Percentiles rank a stretch among this genome's conserved stretches.
These are phyloP conservation scores for Zea mays DNA, from an alignment of 176 grass and related monocot genomes.

Conservation along the genomic window Zm-B73-REFERENCE-NAM-5.0 NC_050102.1:173902001-173902500, in stretches of 20 bases:
- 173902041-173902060: constrained; percentile 13
- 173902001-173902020: constrained; percentile 33
- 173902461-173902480: neutral
- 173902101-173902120: too few species aligned
- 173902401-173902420: neutral
- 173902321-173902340: neutral
- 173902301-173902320: neutral
- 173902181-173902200: neutral
- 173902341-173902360: neutral
- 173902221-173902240: constrained; percentile 18
- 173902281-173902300: neutral
- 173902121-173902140: neutral
- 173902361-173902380: neutral
- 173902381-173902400: constrained; percentile 40
- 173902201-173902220: neutral
- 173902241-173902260: constrained; percentile 14
- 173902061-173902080: neutral
- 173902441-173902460: too few species aligned
- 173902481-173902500: neutral
- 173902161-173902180: neutral
- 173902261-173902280: neutral
- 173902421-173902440: neutral
- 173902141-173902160: neutral
- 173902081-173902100: neutral
- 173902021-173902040: neutral